Conservation (phyloP, 768 basidiomycete genomes). For the Russula olivacea region DNA sequence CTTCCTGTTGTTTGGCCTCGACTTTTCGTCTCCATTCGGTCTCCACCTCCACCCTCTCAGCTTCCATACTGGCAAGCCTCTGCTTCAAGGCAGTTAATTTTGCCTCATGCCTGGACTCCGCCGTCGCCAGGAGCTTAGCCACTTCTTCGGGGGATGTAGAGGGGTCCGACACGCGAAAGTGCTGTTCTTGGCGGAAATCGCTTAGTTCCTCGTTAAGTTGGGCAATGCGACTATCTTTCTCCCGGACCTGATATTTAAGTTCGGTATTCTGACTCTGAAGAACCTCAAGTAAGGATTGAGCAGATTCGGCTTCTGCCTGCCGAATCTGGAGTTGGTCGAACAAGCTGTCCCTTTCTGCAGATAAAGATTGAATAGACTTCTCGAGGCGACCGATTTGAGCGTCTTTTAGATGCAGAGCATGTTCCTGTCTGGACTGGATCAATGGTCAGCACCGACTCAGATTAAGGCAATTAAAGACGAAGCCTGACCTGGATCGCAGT, state of each 20-base stretch:
- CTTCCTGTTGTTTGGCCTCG: conserved; percentile 67
- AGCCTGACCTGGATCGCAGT: conserved; percentile 64
- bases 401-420: conserved; percentile 56
- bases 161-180: conserved; percentile 39
- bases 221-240: conserved; percentile 64
- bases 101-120: conserved; percentile 71
- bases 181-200: conserved; percentile 58
- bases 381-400: conserved; percentile 67
- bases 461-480: background rate
- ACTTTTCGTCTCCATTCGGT: conserved; percentile 86
- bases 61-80: conserved; percentile 59
- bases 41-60: conserved; percentile 81
- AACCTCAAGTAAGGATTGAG: conserved; percentile 66
- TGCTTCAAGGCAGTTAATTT: conserved; percentile 66
- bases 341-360: conserved; percentile 66
- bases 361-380: conserved; percentile 58
- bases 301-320: conserved; percentile 86
- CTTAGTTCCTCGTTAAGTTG: conserved; percentile 66
- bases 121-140: conserved; percentile 63
- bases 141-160: conserved; percentile 57
- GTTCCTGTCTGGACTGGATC: conserved; percentile 56
- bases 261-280: conserved; percentile 78
- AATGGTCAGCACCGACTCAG: conserved; percentile 16
- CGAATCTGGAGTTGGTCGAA: conserved; percentile 85
- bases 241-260: conserved; percentile 79